Conservation (phyloP, 2,329 filamentous ascomycete genomes). For the Rhexocercosporidium sp. region DNA sequence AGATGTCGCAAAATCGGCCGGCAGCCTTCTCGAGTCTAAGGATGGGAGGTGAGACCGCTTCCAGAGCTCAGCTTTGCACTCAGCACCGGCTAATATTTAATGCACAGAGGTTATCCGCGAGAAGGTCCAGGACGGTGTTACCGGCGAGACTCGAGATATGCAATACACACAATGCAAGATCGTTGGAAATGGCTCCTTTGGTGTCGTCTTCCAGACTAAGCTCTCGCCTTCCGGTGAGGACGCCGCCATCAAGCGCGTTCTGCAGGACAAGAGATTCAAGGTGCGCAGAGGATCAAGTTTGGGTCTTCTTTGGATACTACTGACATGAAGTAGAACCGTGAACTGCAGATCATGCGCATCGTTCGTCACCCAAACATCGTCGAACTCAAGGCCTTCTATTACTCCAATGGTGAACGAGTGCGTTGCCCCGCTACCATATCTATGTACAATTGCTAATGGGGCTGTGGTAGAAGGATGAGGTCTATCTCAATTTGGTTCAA, state of each 20-base stretch:
- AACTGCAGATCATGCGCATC: slow-evolving; percentile 99
- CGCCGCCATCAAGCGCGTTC: slow-evolving; percentile 97
- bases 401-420: slow-evolving; percentile 98
- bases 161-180: slow-evolving; percentile 99
- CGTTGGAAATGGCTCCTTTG: slow-evolving; percentile 97
- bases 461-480: slow-evolving; percentile 84
- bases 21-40: slow-evolving; percentile 86
- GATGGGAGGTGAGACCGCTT: slow-evolving; percentile 82
- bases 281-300: slow-evolving; percentile 54
- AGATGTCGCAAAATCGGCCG: slow-evolving; percentile 90
- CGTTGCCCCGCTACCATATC: slow-evolving; percentile 45
- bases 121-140: slow-evolving; percentile 98
- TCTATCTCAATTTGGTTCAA: slow-evolving; percentile 97
- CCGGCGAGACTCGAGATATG: slow-evolving; percentile 94
- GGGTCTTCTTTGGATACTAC: slow-evolving; percentile 26
- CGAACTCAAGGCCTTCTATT: slow-evolving; percentile 98
- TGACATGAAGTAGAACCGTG: slow-evolving; percentile 77
- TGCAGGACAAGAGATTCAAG: slow-evolving; percentile 99
- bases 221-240: slow-evolving; percentile 97
- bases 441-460: slow-evolving; percentile 23
- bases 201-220: slow-evolving; percentile 99
- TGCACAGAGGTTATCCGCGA: slow-evolving; percentile 90
- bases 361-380: slow-evolving; percentile 99
- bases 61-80: slow-evolving; percentile 6
- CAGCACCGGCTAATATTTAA: slow-evolving; percentile 36